These are phyloP conservation scores for Raddia guianensis DNA, from an alignment of 176 grass and related monocot species.

Conservation along the genomic window DNA sequence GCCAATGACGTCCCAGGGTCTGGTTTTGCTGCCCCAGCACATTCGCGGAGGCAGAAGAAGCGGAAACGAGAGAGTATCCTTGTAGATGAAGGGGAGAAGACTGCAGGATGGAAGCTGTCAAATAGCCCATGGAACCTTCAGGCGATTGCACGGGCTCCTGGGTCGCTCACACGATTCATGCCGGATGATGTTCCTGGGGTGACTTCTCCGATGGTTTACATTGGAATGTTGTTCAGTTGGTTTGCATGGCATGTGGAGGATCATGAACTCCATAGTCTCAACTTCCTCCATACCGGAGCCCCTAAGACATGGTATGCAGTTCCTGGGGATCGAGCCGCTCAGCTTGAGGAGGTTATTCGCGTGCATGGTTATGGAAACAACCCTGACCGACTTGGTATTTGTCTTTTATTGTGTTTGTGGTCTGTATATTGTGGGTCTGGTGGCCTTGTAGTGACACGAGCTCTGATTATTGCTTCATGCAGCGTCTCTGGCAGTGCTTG, in stretches of 20 bases:
- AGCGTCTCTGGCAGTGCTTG: slow-evolving; percentile 82
- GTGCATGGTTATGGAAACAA: slow-evolving; percentile 83
- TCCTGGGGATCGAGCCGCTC: slow-evolving; percentile 59
- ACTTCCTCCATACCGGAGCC: slow-evolving; percentile 77
- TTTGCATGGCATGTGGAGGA: slow-evolving; percentile 99
- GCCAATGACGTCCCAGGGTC: slow-evolving; percentile 96
- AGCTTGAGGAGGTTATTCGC: slow-evolving; percentile 81
- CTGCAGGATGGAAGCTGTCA: slow-evolving; percentile 71
- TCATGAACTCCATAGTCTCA: slow-evolving; percentile 95
- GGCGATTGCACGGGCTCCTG: slow-evolving; percentile 75
- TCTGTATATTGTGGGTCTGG: neutral
- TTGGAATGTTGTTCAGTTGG: slow-evolving; percentile 97
- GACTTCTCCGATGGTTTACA: slow-evolving; percentile 97
- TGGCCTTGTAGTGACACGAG: neutral
- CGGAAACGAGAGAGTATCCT: slow-evolving; percentile 36
- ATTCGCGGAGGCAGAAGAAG: slow-evolving; percentile 33
- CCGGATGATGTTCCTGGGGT: slow-evolving; percentile 90
- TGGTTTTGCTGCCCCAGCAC: slow-evolving; percentile 58
- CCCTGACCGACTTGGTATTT: slow-evolving; percentile 70
- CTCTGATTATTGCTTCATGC: slow-evolving; percentile 42
- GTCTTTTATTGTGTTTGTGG: neutral
- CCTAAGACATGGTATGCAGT: slow-evolving; percentile 94
- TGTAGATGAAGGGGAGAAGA: slow-evolving; percentile 46
- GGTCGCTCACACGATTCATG: slow-evolving; percentile 94
- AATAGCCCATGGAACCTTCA: slow-evolving; percentile 95